A percentile compares a stretch with the other conserved stretches of the same genome.
These are phyloP conservation scores for Sisymbrium altissimum DNA, from an alignment of 345 rosid species.

Conservation along the genomic window DNA sequence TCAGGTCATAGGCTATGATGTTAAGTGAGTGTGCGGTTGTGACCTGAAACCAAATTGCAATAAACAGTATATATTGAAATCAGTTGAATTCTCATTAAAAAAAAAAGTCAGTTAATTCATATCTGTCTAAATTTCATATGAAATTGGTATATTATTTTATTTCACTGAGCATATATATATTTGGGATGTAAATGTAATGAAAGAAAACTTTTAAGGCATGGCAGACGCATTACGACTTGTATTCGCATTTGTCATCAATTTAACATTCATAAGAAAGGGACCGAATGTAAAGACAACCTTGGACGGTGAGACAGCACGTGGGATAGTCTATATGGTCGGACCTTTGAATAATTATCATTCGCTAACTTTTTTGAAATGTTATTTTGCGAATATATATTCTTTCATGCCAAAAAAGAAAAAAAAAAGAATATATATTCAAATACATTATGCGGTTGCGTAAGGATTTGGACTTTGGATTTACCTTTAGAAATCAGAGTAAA, in stretches of 20 bases:
- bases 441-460: background rate
- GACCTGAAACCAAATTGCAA: slow-evolving; percentile 42
- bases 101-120: too few relatives aligned
- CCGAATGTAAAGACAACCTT: slow-evolving; percentile 10
- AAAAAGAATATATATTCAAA: background rate
- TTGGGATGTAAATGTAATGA: slow-evolving; percentile 15
- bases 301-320: slow-evolving; percentile 28
- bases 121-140: background rate
- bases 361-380: background rate
- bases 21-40: slow-evolving; percentile 73
- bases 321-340: slow-evolving; percentile 2
- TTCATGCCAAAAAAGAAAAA: background rate
- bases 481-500: too few relatives aligned
- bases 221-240: background rate
- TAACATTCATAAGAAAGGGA: background rate
- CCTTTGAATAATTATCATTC: background rate
- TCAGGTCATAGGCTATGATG: slow-evolving; percentile 39
- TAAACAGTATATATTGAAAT: background rate
- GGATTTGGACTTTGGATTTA: background rate
- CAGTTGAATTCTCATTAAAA: too few relatives aligned
- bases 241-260: background rate
- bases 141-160: background rate
- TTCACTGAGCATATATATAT: background rate
- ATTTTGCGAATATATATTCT: too few relatives aligned
- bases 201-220: background rate